A percentile compares a stretch with the other conserved stretches of the same genome.
Evolutionary conservation across 2,329 filamentous ascomycete species (phyloP).

Genomic region (Calonectria henricotiae): DNA sequence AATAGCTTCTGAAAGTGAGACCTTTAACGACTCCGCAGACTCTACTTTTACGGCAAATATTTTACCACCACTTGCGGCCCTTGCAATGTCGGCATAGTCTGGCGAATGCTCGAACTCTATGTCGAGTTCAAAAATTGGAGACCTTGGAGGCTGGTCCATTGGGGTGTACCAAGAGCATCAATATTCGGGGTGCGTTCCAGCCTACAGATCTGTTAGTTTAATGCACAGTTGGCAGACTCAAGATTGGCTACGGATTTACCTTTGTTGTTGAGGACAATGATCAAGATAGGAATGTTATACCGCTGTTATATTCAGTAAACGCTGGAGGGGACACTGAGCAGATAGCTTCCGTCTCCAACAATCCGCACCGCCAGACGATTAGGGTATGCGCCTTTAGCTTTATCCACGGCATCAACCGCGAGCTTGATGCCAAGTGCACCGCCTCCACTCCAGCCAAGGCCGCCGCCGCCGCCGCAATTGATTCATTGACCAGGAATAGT

Average conservation of each 20-base stretch:
- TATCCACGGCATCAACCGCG: slow-evolving; percentile 57
- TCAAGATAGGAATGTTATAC: slow-evolving; percentile 69
- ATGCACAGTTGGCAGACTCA: background rate
- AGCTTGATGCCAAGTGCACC: slow-evolving; percentile 83
- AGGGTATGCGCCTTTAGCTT: too few relatives aligned
- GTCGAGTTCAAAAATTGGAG: slow-evolving; percentile 73
- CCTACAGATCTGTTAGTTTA: slow-evolving; percentile 51
- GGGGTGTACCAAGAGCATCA: slow-evolving; percentile 71
- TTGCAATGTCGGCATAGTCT: slow-evolving; percentile 72
- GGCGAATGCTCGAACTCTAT: slow-evolving; percentile 72
- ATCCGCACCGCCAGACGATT: slow-evolving; percentile 68
- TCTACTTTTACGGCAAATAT: slow-evolving; percentile 30
- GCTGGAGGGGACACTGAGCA: slow-evolving; percentile 68
- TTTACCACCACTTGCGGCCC: slow-evolving; percentile 62
- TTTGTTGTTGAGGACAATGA: slow-evolving; percentile 70
- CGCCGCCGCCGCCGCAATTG: slow-evolving; percentile 85
- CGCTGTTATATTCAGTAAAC: slow-evolving; percentile 70
- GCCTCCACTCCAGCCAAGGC: slow-evolving; percentile 85
- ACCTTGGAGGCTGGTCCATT: slow-evolving; percentile 68
- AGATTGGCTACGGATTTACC: slow-evolving; percentile 52
- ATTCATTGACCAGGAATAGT: slow-evolving; percentile 81
- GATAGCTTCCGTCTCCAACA: slow-evolving; percentile 70
- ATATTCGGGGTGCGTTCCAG: slow-evolving; percentile 73
- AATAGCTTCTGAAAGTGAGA: slow-evolving; percentile 33
- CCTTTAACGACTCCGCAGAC: slow-evolving; percentile 26